Evolutionary conservation across 1,139 yeast genomes (phyloP).

Genomic region (Saccharomycopsis hybrid): DNA sequence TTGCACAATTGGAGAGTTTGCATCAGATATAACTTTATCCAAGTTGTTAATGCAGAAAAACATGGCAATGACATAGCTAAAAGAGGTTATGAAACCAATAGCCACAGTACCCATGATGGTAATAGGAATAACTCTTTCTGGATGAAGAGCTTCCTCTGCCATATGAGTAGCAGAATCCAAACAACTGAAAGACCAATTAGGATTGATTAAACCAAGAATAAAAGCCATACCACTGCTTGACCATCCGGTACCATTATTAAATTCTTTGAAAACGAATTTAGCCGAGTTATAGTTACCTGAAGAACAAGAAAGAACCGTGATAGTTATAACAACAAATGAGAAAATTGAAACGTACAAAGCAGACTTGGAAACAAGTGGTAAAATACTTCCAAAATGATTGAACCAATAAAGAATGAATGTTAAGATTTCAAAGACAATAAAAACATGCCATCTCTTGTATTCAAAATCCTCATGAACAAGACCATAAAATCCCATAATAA

Average conservation of each 20-base stretch:
- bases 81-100: slow-evolving; percentile 58
- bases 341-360: slow-evolving; percentile 49
- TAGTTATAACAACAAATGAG: slow-evolving; percentile 49
- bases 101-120: slow-evolving; percentile 61
- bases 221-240: slow-evolving; percentile 51
- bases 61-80: slow-evolving; percentile 54
- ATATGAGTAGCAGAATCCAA: slow-evolving; percentile 64
- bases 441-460: slow-evolving; percentile 52
- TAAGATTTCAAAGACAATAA: slow-evolving; percentile 43
- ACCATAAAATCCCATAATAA: slow-evolving; percentile 49
- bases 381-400: slow-evolving; percentile 51
- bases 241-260: slow-evolving; percentile 65
- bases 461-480: slow-evolving; percentile 38
- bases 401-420: slow-evolving; percentile 41
- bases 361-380: slow-evolving; percentile 46
- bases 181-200: slow-evolving; percentile 67
- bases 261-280: slow-evolving; percentile 53
- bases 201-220: slow-evolving; percentile 59
- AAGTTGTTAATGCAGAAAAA: slow-evolving; percentile 53
- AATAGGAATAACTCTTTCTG: slow-evolving; percentile 55
- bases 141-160: slow-evolving; percentile 59
- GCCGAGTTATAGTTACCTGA: slow-evolving; percentile 51
- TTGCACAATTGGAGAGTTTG: slow-evolving; percentile 48
- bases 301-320: slow-evolving; percentile 51
- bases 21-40: slow-evolving; percentile 46